These are phyloP conservation scores for Thinopyrum elongatum DNA, from an alignment of 176 grass and related monocot genomes.

Conservation along the genomic window DNA sequence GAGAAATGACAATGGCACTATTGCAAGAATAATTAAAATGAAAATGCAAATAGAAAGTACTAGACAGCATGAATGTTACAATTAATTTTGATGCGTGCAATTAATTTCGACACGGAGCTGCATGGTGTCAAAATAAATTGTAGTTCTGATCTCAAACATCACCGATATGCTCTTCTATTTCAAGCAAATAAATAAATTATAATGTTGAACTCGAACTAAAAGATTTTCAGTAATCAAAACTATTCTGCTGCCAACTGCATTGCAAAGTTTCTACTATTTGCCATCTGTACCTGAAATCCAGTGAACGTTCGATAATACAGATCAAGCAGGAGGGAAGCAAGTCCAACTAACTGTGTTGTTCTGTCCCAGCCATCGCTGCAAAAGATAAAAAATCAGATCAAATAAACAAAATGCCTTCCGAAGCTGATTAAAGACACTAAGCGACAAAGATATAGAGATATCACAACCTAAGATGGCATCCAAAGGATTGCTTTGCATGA, in stretches of 20 bases:
- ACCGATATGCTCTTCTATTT: neutral
- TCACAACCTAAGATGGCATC: no score
- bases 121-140: neutral
- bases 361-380: slow-evolving; percentile 96
- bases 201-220: slow-evolving; percentile 7
- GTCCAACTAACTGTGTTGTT: slow-evolving; percentile 81
- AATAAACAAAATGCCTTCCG: neutral
- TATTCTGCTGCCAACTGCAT: neutral
- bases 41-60: neutral
- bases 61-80: slow-evolving; percentile 2
- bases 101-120: neutral
- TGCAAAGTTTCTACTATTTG: neutral
- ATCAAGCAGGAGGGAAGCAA: slow-evolving; percentile 77
- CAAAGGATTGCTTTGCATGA: neutral
- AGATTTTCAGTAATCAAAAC: neutral
- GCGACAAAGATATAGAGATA: neutral
- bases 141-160: neutral
- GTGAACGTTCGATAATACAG: slow-evolving; percentile 89
- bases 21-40: slow-evolving; percentile 8
- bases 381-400: neutral
- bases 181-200: neutral
- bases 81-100: neutral
- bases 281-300: slow-evolving; percentile 73
- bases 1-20: neutral
- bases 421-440: slow-evolving; percentile 5